Conservation (phyloP, 306 rosid genomes). For the Rubus parviflorus region DNA sequence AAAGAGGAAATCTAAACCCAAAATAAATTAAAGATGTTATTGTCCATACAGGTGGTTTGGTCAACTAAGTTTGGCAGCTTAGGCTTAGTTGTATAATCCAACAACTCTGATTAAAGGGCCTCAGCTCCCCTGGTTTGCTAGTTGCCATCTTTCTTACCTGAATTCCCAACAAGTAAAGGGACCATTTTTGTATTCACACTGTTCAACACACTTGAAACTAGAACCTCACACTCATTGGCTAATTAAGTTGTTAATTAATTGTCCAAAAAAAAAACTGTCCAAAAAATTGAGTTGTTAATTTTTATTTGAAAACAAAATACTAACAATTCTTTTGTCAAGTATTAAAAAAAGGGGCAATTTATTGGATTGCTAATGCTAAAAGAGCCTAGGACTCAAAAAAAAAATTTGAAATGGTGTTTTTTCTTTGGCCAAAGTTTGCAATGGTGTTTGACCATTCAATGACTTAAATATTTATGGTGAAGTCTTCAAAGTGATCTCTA, state of each 20-base stretch:
- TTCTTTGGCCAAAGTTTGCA: too few species aligned
- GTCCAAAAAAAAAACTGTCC: too few species aligned
- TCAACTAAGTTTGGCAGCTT: conserved; percentile 7
- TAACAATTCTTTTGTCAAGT: not conserved
- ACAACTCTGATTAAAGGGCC: not conserved
- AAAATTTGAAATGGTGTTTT: too few species aligned
- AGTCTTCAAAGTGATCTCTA: too few species aligned
- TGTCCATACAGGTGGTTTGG: not conserved
- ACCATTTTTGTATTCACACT: not conserved
- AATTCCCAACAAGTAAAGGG: not conserved
- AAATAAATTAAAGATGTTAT: not conserved
- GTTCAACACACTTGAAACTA: not conserved
- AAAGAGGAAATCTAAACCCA: not conserved
- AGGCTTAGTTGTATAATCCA: not conserved
- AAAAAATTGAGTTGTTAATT: not conserved
- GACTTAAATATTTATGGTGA: too few species aligned
- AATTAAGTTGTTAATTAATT: not conserved
- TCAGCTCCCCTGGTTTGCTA: not conserved
- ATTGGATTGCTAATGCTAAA: not conserved
- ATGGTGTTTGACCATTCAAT: too few species aligned
- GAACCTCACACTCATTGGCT: not conserved
- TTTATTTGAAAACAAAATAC: not conserved
- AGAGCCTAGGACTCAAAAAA: too few species aligned
- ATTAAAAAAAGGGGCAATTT: not conserved
- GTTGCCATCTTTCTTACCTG: not conserved